A percentile compares a stretch with the other conserved stretches of the same genome.
Conservation (phyloP, 2,329 filamentous ascomycete genomes). For the Drechslerella coelobrocha region DNA sequence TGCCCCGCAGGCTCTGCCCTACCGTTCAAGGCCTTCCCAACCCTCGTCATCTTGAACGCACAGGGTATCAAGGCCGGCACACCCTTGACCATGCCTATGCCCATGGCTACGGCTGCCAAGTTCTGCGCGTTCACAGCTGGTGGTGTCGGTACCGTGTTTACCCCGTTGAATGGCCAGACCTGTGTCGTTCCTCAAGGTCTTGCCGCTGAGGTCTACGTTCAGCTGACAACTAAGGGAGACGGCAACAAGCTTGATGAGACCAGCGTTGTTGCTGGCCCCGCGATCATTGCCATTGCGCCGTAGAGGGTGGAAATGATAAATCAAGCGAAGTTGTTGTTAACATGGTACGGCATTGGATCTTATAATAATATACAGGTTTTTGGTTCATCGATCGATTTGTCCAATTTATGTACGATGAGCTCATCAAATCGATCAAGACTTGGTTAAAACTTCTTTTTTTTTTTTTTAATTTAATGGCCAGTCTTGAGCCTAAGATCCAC, state of each 20-base stretch:
- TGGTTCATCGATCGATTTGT: slow-evolving; percentile 1
- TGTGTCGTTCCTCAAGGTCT: slow-evolving; percentile 70
- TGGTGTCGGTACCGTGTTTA: slow-evolving; percentile 67
- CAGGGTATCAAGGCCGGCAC: slow-evolving; percentile 50
- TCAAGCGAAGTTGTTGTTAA: not conserved
- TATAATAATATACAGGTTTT: slow-evolving; percentile 1
- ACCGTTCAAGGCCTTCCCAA: slow-evolving; percentile 69
- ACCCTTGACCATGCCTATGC: slow-evolving; percentile 63
- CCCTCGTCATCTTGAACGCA: slow-evolving; percentile 56
- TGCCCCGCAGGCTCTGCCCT: slow-evolving; percentile 73
- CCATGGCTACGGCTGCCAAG: slow-evolving; percentile 57
- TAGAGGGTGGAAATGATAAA: not conserved
- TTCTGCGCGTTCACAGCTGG: slow-evolving; percentile 58
- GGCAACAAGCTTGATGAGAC: slow-evolving; percentile 66
- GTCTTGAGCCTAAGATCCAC: not conserved
- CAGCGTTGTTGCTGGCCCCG: slow-evolving; percentile 65
- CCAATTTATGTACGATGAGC: not conserved
- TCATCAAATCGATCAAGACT: not conserved
- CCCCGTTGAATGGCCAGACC: slow-evolving; percentile 64
- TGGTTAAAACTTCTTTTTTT: not conserved
- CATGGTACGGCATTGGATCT: slow-evolving; percentile 15
- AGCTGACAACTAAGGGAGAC: slow-evolving; percentile 66
- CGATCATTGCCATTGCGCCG: slow-evolving; percentile 23
- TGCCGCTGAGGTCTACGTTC: slow-evolving; percentile 71
- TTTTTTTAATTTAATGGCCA: not conserved